Percentiles rank a stretch among this genome's conserved stretches.
These are phyloP conservation scores for Pleurotus platypus DNA, from an alignment of 768 basidiomycete species.

Conservation along the genomic window DNA sequence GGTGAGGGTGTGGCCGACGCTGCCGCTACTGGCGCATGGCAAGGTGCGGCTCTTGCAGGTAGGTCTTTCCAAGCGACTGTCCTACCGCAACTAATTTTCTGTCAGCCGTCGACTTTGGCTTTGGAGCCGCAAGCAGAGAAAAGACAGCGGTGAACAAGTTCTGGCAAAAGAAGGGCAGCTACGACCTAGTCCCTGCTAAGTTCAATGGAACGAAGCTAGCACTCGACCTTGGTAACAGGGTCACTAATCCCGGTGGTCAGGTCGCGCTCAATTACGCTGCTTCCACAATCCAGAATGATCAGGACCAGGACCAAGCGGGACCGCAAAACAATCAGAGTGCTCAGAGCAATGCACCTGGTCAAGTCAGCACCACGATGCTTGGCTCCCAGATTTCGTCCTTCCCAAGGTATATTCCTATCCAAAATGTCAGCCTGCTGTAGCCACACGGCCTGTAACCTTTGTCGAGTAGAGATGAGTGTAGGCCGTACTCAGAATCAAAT, in stretches of 20 bases:
- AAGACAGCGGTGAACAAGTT: not conserved
- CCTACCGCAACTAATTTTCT: not conserved
- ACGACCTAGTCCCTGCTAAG: not conserved
- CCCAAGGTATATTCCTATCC: not conserved
- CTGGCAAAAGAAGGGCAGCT: not conserved
- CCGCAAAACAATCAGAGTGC: not conserved
- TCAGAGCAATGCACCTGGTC: too few species aligned
- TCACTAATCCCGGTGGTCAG: not conserved
- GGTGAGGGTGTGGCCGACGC: not conserved
- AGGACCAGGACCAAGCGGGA: not conserved
- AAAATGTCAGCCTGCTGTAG: not conserved
- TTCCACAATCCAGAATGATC: too few species aligned
- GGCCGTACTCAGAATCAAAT: too few species aligned
- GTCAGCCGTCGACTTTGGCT: not conserved
- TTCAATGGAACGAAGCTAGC: not conserved
- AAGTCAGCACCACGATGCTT: not conserved
- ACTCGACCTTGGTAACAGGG: not conserved
- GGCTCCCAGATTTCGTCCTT: not conserved
- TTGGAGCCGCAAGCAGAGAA: not conserved
- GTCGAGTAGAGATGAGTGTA: too few species aligned
- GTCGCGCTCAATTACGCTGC: not conserved
- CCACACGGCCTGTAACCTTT: too few species aligned
- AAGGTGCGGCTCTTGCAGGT: not conserved
- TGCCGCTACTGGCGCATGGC: not conserved
- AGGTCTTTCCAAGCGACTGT: not conserved